phyloP scores from a whole-genome alignment of 768 basidiomycete species.

The Peribolospora baueri region DNA sequence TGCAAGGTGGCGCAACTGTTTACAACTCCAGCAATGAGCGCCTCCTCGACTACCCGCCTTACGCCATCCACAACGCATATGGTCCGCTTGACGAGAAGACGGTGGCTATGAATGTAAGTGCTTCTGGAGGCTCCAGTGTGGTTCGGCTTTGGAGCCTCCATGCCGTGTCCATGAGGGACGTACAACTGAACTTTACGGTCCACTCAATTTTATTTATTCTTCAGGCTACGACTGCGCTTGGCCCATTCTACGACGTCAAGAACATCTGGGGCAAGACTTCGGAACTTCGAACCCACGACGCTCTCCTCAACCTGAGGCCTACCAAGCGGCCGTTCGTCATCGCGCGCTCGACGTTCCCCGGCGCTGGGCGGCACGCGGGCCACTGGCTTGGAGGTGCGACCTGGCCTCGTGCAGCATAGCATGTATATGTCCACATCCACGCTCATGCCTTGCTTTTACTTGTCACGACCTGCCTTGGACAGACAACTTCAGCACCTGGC shows the following conservation, averaged over 20 bases:
- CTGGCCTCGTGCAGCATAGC: conserved; percentile 28
- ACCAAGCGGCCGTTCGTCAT: conserved; percentile 36
- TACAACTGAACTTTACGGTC: too few species aligned
- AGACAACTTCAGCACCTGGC: too few species aligned
- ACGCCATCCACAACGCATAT: conserved; percentile 47
- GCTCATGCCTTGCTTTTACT: too few species aligned
- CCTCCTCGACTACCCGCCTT: conserved; percentile 30
- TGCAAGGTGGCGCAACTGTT: neutral
- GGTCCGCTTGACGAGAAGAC: neutral
- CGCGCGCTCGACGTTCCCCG: conserved; percentile 35
- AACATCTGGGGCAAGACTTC: conserved; percentile 30
- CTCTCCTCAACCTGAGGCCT: conserved; percentile 30
- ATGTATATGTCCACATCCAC: conserved; percentile 22
- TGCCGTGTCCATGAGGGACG: too few species aligned
- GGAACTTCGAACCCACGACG: conserved; percentile 38
- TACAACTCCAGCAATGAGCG: neutral
- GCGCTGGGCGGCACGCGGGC: conserved; percentile 43
- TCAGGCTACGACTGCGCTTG: too few species aligned
- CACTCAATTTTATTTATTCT: too few species aligned
- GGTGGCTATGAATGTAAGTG: too few species aligned
- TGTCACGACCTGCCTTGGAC: too few species aligned
- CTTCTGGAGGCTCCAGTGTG: too few species aligned
- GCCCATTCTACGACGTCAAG: neutral
- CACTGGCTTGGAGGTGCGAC: conserved; percentile 41
- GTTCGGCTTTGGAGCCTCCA: too few species aligned